These are phyloP conservation scores for Amoebophrya sp. DNA, from an alignment of 169 alveolate species.

Conservation along the genomic window DNA sequence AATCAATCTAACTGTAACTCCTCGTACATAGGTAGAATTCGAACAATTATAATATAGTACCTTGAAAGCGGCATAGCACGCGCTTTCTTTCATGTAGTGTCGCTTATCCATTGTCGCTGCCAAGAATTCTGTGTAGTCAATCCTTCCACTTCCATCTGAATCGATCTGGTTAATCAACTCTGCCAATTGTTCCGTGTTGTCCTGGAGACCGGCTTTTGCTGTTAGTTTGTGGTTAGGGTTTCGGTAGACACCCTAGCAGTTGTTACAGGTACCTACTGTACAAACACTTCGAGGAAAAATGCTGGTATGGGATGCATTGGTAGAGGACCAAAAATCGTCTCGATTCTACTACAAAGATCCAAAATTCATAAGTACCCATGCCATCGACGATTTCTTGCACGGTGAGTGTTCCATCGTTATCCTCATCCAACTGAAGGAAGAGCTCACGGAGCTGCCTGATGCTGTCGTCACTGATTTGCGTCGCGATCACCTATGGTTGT, in stretches of 20 bases:
- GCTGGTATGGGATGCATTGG: no score
- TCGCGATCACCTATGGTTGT: no score
- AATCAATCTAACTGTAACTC: no score
- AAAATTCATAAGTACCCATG: not conserved
- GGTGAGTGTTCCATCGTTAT: slow-evolving; percentile 59
- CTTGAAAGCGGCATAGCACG: slow-evolving; percentile 55
- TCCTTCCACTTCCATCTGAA: slow-evolving; percentile 59
- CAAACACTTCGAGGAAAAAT: no score
- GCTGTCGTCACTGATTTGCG: slow-evolving; percentile 58
- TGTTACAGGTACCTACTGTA: no score
- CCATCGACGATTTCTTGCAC: slow-evolving; percentile 37
- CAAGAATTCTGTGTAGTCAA: slow-evolving; percentile 60
- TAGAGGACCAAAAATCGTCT: no score
- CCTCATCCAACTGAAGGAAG: slow-evolving; percentile 55
- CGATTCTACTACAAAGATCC: not conserved
- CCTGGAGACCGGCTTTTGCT: slow-evolving; percentile 24
- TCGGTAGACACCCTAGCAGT: no score
- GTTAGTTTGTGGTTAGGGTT: not conserved
- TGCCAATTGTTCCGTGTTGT: slow-evolving; percentile 37
- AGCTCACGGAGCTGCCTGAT: slow-evolving; percentile 55
- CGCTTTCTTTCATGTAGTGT: slow-evolving; percentile 44
- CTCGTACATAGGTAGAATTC: no score
- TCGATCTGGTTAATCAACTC: slow-evolving; percentile 55
- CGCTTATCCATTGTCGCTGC: slow-evolving; percentile 55
- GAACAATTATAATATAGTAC: no score